Conservation (phyloP, 345 rosid genomes). For the Hibiscus syriacus region DNA sequence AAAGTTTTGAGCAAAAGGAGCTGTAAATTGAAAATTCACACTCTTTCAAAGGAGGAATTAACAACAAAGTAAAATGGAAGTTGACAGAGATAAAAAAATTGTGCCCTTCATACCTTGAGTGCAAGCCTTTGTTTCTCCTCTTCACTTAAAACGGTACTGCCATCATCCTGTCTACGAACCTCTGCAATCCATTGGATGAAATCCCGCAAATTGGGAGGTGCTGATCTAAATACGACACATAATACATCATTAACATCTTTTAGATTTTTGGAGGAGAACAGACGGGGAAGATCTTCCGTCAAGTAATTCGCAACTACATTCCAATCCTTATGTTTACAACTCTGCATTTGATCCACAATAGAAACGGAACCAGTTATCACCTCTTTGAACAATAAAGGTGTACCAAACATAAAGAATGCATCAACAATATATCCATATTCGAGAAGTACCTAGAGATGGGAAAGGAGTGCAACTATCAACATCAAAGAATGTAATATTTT, state of each 20-base stretch:
- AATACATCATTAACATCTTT: conserved; percentile 44
- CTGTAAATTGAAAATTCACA: neutral
- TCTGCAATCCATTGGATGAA: conserved; percentile 83
- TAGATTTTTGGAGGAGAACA: conserved; percentile 49
- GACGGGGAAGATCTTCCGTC: conserved; percentile 65
- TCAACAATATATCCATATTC: neutral
- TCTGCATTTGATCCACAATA: conserved; percentile 28
- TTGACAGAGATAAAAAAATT: neutral
- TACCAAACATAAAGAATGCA: neutral
- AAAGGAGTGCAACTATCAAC: neutral
- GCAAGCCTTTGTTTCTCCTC: conserved; percentile 70
- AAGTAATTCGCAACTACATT: conserved; percentile 54
- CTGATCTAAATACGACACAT: conserved; percentile 42
- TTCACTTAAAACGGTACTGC: conserved; percentile 38
- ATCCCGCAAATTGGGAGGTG: conserved; percentile 55
- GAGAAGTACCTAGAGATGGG: neutral
- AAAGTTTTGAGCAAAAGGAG: neutral
- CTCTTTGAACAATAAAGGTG: neutral
- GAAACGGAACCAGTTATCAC: neutral
- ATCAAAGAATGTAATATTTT: neutral
- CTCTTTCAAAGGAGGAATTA: neutral
- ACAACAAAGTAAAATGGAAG: neutral
- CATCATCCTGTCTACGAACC: conserved; percentile 62
- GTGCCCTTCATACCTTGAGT: conserved; percentile 43
- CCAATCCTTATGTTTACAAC: conserved; percentile 79